Conservation (phyloP, 2,329 filamentous ascomycete species). For the Calonectria montana region DNA sequence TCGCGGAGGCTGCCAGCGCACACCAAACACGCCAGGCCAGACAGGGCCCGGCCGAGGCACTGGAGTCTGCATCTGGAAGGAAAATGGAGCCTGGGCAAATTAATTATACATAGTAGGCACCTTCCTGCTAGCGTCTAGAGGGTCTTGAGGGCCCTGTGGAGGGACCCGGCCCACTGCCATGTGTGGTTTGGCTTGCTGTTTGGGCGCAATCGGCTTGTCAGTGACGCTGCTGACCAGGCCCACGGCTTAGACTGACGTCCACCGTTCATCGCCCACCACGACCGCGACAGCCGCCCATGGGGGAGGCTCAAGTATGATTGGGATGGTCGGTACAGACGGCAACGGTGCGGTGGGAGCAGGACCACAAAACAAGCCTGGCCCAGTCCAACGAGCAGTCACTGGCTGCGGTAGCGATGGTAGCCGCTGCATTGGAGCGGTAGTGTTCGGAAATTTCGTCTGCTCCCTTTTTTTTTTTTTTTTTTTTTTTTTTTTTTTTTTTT, state of each 20-base stretch:
- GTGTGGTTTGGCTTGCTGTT: background rate
- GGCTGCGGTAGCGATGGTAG: conserved; percentile 3
- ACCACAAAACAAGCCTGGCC: conserved; percentile 20
- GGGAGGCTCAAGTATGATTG: conserved; percentile 26
- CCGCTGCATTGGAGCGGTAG: conserved; percentile 6
- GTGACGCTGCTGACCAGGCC: conserved; percentile 21
- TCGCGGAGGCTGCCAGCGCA: conserved; percentile 25
- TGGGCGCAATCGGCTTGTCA: background rate
- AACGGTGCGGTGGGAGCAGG: conserved; percentile 20
- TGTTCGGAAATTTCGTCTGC: conserved; percentile 21
- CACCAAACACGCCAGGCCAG: background rate
- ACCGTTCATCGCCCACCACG: conserved; percentile 20
- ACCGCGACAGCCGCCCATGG: conserved; percentile 29
- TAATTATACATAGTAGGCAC: conserved; percentile 41
- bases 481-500: background rate
- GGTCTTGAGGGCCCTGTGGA: background rate
- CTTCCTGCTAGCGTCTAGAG: conserved; percentile 21
- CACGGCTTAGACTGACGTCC: background rate
- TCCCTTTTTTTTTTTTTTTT: background rate
- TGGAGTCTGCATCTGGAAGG: conserved; percentile 22
- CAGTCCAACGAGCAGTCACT: conserved; percentile 12
- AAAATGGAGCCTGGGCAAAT: conserved; percentile 36
- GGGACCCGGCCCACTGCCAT: conserved; percentile 13
- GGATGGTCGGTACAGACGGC: conserved; percentile 37
- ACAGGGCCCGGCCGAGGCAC: conserved; percentile 12